Evolutionary conservation across 2,329 filamentous ascomycete genomes (phyloP).

Genomic region (Monilinia vaccinii-corymbosi): DNA sequence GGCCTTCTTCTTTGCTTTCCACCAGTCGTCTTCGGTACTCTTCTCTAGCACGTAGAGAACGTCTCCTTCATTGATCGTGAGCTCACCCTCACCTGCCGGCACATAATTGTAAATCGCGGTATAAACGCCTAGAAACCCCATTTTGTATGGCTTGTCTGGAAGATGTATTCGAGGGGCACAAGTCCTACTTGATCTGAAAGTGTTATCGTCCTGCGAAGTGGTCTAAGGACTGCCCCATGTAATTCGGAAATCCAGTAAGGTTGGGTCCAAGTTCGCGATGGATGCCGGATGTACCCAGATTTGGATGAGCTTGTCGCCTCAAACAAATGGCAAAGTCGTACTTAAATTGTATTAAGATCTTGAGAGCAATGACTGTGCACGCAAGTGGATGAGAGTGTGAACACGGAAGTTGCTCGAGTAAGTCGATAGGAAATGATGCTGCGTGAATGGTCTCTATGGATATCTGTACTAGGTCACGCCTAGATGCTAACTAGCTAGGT

Average conservation of each 20-base stretch:
- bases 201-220: slow-evolving; percentile 21
- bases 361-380: not conserved
- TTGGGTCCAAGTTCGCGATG: slow-evolving; percentile 10
- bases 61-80: slow-evolving; percentile 78
- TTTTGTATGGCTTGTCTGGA: slow-evolving; percentile 32
- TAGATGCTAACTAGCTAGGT: not conserved
- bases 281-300: slow-evolving; percentile 10
- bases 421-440: not conserved
- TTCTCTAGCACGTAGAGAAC: slow-evolving; percentile 75
- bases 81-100: slow-evolving; percentile 77
- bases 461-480: not conserved
- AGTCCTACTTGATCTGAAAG: slow-evolving; percentile 15
- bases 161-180: slow-evolving; percentile 8
- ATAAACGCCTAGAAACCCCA: slow-evolving; percentile 91
- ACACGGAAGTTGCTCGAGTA: not conserved
- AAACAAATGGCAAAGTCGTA: slow-evolving; percentile 6
- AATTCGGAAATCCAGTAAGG: slow-evolving; percentile 16
- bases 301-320: not conserved
- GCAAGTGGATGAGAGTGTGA: not conserved
- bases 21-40: slow-evolving; percentile 71
- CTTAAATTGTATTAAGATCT: slow-evolving; percentile 6
- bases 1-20: slow-evolving; percentile 43
- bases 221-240: slow-evolving; percentile 21
- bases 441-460: not conserved
- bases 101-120: slow-evolving; percentile 87